A percentile compares a stretch with the other conserved stretches of the same genome.
Conservation (phyloP, 306 rosid species). For the Casuarina glauca region DNA sequence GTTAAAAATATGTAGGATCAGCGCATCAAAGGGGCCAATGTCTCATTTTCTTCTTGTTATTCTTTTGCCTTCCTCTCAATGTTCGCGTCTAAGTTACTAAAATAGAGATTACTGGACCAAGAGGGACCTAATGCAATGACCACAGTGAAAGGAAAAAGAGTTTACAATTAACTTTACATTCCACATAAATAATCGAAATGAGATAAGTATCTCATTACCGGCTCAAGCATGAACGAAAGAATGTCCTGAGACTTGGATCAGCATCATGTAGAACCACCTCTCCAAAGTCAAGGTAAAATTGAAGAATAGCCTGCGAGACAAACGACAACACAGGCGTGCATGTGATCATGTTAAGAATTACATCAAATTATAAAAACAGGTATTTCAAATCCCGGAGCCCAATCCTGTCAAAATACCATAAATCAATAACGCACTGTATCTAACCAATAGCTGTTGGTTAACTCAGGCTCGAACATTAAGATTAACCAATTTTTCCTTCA, state of each 20-base stretch:
- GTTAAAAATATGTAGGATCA: background rate
- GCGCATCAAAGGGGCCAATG: background rate
- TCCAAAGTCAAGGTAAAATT: constrained; percentile 90
- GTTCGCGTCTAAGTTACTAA: background rate
- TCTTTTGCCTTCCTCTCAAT: background rate
- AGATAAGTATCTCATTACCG: constrained; percentile 45
- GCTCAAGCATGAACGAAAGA: constrained; percentile 90
- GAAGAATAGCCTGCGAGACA: constrained; percentile 73
- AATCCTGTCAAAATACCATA: background rate
- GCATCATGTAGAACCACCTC: constrained; percentile 92
- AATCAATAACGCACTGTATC: background rate
- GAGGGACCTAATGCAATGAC: background rate
- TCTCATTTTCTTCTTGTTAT: background rate
- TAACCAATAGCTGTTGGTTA: background rate
- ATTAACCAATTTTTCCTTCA: background rate
- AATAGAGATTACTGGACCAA: background rate
- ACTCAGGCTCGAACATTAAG: background rate
- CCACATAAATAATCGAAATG: background rate
- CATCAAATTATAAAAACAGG: background rate
- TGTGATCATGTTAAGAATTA: background rate
- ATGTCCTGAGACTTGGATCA: constrained; percentile 83
- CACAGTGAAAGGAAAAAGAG: background rate
- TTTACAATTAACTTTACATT: background rate
- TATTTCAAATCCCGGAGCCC: background rate
- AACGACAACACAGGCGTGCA: background rate